Evolutionary conservation across 345 rosid species (phyloP).

Genomic region (Sisymbrium irio): DNA sequence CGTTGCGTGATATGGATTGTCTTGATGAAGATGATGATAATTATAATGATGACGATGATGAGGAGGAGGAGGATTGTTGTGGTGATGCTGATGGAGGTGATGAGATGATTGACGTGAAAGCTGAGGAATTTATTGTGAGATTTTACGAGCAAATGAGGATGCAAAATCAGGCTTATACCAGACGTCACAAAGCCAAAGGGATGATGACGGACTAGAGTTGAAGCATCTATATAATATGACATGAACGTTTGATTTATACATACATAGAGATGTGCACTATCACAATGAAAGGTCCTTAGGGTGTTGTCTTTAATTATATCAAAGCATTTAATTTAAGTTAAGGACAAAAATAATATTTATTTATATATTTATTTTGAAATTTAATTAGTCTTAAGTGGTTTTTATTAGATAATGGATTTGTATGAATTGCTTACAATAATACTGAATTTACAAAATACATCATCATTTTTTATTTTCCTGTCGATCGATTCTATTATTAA

Average conservation of each 20-base stretch:
- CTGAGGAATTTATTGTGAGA: conserved; percentile 60
- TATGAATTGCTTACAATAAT: background rate
- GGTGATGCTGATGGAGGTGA: conserved; percentile 40
- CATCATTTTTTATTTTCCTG: background rate
- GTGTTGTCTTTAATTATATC: background rate
- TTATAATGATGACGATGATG: conserved; percentile 10
- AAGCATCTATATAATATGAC: conserved; percentile 1
- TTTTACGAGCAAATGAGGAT: conserved; percentile 62
- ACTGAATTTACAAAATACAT: background rate
- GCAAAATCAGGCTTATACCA: conserved; percentile 39
- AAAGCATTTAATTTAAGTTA: background rate
- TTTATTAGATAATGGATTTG: background rate
- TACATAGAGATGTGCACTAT: background rate
- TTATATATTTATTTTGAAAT: background rate
- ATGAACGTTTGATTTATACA: background rate
- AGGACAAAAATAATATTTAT: background rate
- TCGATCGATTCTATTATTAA: too few species aligned
- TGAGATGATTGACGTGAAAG: conserved; percentile 72
- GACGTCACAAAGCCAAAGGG: conserved; percentile 17
- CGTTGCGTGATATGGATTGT: conserved; percentile 30
- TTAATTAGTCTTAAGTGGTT: background rate
- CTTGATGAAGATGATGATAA: conserved; percentile 26
- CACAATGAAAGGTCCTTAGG: background rate
- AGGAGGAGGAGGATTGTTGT: conserved; percentile 4
- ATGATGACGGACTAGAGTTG: background rate